Conservation (phyloP, 257 asterid genomes). For the Nicotiana benthamiana region DNA sequence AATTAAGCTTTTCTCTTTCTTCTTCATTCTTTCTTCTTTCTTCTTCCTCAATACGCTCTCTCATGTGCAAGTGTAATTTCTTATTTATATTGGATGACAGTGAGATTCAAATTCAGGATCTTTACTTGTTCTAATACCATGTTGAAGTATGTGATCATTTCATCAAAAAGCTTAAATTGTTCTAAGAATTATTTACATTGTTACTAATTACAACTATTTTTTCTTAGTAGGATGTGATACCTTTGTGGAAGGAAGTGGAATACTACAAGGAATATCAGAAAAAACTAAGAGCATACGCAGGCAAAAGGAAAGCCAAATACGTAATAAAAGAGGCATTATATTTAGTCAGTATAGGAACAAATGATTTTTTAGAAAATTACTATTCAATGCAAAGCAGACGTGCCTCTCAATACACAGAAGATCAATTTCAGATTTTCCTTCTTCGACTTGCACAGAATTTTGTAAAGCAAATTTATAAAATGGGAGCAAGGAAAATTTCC, state of each 20-base stretch:
- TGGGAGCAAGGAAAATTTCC: constrained; percentile 70
- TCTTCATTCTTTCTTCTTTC: too few species aligned
- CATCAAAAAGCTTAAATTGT: too few species aligned
- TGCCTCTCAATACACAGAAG: constrained; percentile 40
- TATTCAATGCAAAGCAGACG: constrained; percentile 47
- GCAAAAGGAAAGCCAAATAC: constrained; percentile 32
- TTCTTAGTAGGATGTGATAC: constrained; percentile 58
- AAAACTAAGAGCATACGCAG: constrained; percentile 39
- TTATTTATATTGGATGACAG: too few species aligned
- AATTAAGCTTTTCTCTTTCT: neutral
- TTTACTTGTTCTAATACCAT: too few species aligned
- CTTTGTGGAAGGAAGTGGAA: constrained; percentile 80
- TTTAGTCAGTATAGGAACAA: constrained; percentile 76
- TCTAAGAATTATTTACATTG: too few species aligned
- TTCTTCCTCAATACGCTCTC: too few species aligned
- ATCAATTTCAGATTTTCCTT: constrained; percentile 47
- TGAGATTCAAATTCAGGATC: too few species aligned
- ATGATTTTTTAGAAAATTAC: constrained; percentile 86
- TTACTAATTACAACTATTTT: neutral
- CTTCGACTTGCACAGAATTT: constrained; percentile 44
- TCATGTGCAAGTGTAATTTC: too few species aligned
- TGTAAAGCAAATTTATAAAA: constrained; percentile 32
- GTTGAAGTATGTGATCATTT: too few species aligned
- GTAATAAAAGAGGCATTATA: constrained; percentile 56
- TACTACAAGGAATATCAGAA: constrained; percentile 66